Evolutionary conservation across 2,329 filamentous ascomycete species (phyloP).

Genomic region (Claviceps sp.): DNA sequence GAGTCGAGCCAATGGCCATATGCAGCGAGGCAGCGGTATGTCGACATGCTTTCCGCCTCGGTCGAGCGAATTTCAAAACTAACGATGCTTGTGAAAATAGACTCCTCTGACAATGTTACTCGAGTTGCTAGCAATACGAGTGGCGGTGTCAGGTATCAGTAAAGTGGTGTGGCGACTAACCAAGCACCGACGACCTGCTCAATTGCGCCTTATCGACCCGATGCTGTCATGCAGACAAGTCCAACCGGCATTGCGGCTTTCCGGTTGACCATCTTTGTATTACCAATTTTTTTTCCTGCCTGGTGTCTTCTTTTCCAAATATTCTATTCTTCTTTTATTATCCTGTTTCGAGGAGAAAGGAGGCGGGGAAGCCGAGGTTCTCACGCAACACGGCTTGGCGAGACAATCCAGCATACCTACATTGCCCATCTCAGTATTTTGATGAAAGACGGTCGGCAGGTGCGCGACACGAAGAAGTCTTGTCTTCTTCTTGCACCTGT

Average conservation of each 20-base stretch:
- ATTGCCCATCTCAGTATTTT: slow-evolving; percentile 2
- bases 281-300: slow-evolving; percentile 1
- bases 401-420: slow-evolving; percentile 1
- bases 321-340: background rate
- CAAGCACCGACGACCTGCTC: background rate
- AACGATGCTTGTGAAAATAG: slow-evolving; percentile 10
- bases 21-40: slow-evolving; percentile 48
- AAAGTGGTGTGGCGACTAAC: slow-evolving; percentile 6
- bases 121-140: slow-evolving; percentile 23
- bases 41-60: background rate
- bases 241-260: background rate
- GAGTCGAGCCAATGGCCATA: slow-evolving; percentile 44
- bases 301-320: background rate
- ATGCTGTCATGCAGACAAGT: slow-evolving; percentile 1
- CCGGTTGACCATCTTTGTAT: slow-evolving; percentile 3
- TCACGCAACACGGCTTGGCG: background rate
- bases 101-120: slow-evolving; percentile 30
- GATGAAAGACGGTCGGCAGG: slow-evolving; percentile 7
- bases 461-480: background rate
- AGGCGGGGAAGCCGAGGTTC: background rate
- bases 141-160: slow-evolving; percentile 24
- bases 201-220: background rate
- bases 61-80: background rate
- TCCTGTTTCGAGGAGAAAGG: background rate
- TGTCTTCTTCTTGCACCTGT: background rate